phyloP scores from a whole-genome alignment of 2,329 filamentous ascomycete genomes.

The Hymenoscyphus fructigenus region DNA sequence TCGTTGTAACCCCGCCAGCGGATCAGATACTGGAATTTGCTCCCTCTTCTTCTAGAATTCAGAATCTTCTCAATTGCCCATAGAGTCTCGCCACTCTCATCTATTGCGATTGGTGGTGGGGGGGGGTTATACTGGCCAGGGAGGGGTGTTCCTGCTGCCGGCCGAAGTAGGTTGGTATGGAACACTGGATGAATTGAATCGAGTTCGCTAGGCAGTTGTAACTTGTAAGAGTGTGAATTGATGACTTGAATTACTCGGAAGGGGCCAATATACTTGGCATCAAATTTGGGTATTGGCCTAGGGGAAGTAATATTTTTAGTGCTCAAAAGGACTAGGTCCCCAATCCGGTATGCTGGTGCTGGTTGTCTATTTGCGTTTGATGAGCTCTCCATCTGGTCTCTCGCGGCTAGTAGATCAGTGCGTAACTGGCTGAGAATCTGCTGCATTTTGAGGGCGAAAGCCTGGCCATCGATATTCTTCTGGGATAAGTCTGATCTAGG shows the following conservation, averaged over 20 bases:
- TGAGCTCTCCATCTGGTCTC: not conserved
- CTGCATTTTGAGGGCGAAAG: slow-evolving; percentile 1
- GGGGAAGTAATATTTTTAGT: slow-evolving; percentile 1
- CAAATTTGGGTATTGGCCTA: not conserved
- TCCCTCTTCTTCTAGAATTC: not conserved
- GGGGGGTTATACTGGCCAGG: slow-evolving; percentile 4
- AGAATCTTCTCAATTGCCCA: slow-evolving; percentile 3
- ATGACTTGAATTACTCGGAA: slow-evolving; percentile 7
- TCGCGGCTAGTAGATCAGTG: not conserved
- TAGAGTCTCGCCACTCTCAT: not conserved
- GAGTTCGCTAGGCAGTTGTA: not conserved
- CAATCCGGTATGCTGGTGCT: slow-evolving; percentile 5
- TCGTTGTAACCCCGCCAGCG: not conserved
- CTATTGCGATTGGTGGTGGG: not conserved
- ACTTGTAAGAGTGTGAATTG: not conserved
- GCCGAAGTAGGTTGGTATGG: not conserved
- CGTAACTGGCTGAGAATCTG: not conserved
- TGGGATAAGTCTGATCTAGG: too few species aligned
- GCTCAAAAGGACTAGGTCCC: slow-evolving; percentile 5
- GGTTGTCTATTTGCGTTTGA: slow-evolving; percentile 1
- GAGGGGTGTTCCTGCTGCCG: not conserved
- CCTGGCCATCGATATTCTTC: not conserved
- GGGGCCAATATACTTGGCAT: slow-evolving; percentile 5
- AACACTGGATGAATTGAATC: not conserved
- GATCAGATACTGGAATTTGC: not conserved